Evolutionary conservation across 768 basidiomycete genomes (phyloP), one percentile per base, ranked within the genome.

Genomic region (Lactifluus subvellereus): DNA sequence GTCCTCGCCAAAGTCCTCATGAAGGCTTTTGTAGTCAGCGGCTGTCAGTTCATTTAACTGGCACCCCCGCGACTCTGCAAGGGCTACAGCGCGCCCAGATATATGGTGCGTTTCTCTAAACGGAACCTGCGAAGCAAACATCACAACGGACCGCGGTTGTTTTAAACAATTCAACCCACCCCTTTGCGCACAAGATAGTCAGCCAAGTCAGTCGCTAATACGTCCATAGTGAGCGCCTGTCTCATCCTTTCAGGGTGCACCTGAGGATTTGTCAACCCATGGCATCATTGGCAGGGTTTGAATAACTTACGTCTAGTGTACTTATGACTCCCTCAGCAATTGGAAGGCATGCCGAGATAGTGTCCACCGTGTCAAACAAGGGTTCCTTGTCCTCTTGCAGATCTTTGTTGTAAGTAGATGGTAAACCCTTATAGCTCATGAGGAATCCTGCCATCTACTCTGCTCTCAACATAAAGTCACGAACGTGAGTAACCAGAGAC

Each of bases 361-460:
- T 98, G 71, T 95, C 93, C 14, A 96, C 89, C 10, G 89, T 79
- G 71, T 99, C 97, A 67, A 98, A 98, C 59, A 99, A 76, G 2
- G 97, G 95, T 71, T 99, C 97, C 74, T 99, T 98, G 74, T 96
- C 94, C 74, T 99, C 97, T 74, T 98, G 97, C 50, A 99, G 78
- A 76, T 99, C 97, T 74, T 99, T 99, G 81, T 99, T 98, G 78
- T 99, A 99, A 9, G 97, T 99, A 20, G 96, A 97, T 14, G 97
- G 97, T 50, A 98, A 77, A 35, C 97, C 97, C 72, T 99, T 99
- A 69, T 96, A 79, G 1, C 94, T 95, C 89, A 98, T 94, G 77
- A 98, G 77, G 77, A 98, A 97, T 2, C 97, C 97, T 13, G 96
- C 84, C 91, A 98, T 96, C 89, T 95, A 69, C 33, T 40, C n/a